phyloP scores from a whole-genome alignment of 176 grass and related monocot genomes.

The Zea mays region DNA sequence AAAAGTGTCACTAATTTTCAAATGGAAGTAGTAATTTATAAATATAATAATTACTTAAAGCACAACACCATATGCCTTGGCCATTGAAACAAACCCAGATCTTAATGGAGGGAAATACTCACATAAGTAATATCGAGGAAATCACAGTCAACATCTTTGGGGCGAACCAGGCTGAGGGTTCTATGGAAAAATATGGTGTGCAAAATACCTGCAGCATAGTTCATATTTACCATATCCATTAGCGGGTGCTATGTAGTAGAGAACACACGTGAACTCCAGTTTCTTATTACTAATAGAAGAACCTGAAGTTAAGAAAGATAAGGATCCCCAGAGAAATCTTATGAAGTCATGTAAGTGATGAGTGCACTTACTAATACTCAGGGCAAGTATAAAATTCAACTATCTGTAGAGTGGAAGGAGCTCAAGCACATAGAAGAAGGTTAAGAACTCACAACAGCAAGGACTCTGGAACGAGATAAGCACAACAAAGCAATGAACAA shows the following conservation, averaged over 20 bases:
- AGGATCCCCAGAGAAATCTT: background rate
- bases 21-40: background rate
- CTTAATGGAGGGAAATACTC: conserved; percentile 26
- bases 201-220: conserved; percentile 63
- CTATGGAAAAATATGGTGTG: conserved; percentile 94
- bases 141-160: conserved; percentile 87
- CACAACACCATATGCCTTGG: background rate
- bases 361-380: background rate
- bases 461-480: background rate
- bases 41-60: background rate
- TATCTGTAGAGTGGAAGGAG: background rate
- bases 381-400: background rate
- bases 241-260: background rate
- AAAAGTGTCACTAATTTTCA: background rate
- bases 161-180: conserved; percentile 85
- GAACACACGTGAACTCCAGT: background rate
- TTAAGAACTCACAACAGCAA: background rate
- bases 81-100: background rate
- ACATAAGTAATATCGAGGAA: conserved; percentile 78
- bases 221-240: conserved; percentile 25
- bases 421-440: background rate
- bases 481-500: background rate
- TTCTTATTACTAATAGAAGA: background rate
- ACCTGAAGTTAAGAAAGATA: background rate
- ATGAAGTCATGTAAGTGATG: background rate